These are phyloP conservation scores for Ehretia macrophylla DNA, from an alignment of 257 asterid genomes.

Conservation along the genomic window DNA sequence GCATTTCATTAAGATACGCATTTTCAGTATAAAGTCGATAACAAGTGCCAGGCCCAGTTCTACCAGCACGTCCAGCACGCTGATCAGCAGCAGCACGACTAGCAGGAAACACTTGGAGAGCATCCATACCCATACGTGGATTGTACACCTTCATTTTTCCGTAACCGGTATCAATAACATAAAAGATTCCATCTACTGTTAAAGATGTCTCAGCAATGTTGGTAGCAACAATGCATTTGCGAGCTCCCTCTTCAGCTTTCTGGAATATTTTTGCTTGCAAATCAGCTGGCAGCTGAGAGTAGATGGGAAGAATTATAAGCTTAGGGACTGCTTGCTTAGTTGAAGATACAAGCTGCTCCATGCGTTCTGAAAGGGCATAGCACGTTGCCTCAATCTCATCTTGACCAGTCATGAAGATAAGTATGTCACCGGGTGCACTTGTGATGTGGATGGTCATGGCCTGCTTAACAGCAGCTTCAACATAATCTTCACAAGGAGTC, in stretches of 20 bases:
- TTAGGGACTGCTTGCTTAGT: conserved; percentile 74
- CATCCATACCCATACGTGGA: conserved; percentile 99
- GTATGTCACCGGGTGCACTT: conserved; percentile 93
- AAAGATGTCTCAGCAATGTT: conserved; percentile 95
- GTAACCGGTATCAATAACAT: conserved; percentile 89
- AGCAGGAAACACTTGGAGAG: conserved; percentile 92
- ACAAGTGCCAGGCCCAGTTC: conserved; percentile 99
- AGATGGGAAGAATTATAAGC: conserved; percentile 84
- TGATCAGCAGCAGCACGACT: conserved; percentile 98
- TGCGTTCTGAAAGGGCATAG: conserved; percentile 81
- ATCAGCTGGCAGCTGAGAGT: conserved; percentile 98
- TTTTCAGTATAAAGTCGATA: conserved; percentile 84
- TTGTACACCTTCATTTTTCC: conserved; percentile 91
- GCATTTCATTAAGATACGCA: conserved; percentile 83
- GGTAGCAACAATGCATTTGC: conserved; percentile 94
- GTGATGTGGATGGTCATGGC: conserved; percentile 91
- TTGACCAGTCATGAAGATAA: conserved; percentile 97
- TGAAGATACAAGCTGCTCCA: conserved; percentile 73
- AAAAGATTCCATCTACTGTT: conserved; percentile 90
- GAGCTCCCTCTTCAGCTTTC: conserved; percentile 92
- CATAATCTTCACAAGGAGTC: conserved; percentile 94
- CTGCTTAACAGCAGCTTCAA: conserved; percentile 95
- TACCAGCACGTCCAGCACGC: conserved; percentile 97
- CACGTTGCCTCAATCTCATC: conserved; percentile 98
- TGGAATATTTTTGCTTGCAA: conserved; percentile 91